phyloP scores from a whole-genome alignment of 2,329 filamentous ascomycete genomes.

The Aspergillus sp. region DNA sequence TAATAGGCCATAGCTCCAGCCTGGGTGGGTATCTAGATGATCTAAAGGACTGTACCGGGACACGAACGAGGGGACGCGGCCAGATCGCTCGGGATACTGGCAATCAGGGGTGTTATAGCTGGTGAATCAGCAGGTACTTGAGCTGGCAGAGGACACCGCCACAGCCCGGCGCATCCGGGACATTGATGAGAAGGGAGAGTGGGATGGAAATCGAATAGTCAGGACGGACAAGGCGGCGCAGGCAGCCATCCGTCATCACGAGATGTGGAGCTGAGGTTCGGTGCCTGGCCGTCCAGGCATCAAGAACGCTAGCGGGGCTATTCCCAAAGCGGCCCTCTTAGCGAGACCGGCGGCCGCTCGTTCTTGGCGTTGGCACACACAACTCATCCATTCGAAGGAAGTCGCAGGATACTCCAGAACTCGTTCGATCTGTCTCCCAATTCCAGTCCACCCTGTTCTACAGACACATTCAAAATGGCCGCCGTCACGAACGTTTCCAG shows the following conservation, averaged over 20 bases:
- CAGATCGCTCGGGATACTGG: background rate
- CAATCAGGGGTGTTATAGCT: background rate
- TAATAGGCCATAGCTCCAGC: slow-evolving; percentile 64
- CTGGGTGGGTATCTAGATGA: background rate
- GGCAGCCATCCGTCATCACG: background rate
- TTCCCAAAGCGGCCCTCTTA: slow-evolving; percentile 39
- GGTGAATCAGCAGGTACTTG: background rate
- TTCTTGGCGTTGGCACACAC: slow-evolving; percentile 33
- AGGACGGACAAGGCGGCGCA: background rate
- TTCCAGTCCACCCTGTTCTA: slow-evolving; percentile 17
- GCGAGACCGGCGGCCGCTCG: slow-evolving; percentile 32
- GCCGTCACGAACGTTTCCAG: slow-evolving; percentile 71
- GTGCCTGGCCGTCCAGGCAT: background rate
- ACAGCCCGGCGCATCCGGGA: slow-evolving; percentile 4
- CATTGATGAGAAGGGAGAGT: slow-evolving; percentile 7
- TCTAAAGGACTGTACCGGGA: background rate
- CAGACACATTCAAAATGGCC: slow-evolving; percentile 39
- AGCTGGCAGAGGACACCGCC: slow-evolving; percentile 12
- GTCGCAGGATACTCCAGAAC: slow-evolving; percentile 16
- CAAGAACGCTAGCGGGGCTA: slow-evolving; percentile 16
- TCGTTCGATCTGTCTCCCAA: slow-evolving; percentile 25
- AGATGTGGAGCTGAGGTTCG: background rate
- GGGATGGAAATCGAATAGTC: background rate
- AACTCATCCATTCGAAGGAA: slow-evolving; percentile 10
- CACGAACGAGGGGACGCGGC: background rate